phyloP scores from a whole-genome alignment of 2,329 filamentous ascomycete genomes.

The Colletotrichum chlorophyti region DNA sequence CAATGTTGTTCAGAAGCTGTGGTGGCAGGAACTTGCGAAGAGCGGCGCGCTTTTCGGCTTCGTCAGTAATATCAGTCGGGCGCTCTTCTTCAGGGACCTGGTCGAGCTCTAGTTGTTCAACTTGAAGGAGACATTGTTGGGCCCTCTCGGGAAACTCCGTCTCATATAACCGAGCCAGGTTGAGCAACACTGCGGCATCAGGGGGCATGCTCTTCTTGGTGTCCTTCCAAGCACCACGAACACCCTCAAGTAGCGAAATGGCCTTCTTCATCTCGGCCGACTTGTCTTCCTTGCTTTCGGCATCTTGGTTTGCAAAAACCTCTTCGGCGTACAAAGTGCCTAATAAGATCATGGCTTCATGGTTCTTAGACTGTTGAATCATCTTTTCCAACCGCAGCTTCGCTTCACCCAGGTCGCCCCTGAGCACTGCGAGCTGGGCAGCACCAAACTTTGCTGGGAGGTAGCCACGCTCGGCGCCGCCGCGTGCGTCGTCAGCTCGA shows the following conservation, averaged over 20 bases:
- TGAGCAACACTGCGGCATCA: slow-evolving; percentile 88
- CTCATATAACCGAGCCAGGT: slow-evolving; percentile 92
- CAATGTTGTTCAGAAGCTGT: slow-evolving; percentile 95
- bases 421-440: slow-evolving; percentile 86
- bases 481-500: slow-evolving; percentile 88
- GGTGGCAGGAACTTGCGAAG: slow-evolving; percentile 84
- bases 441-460: slow-evolving; percentile 94
- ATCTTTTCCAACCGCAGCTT: slow-evolving; percentile 96
- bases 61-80: slow-evolving; percentile 62
- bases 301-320: slow-evolving; percentile 79
- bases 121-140: slow-evolving; percentile 87
- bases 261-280: slow-evolving; percentile 85
- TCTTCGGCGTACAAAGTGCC: slow-evolving; percentile 95
- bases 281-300: slow-evolving; percentile 84
- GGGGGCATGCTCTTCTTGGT: slow-evolving; percentile 82
- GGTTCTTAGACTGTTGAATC: slow-evolving; percentile 79
- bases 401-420: slow-evolving; percentile 86
- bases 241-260: slow-evolving; percentile 81
- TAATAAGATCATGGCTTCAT: slow-evolving; percentile 91
- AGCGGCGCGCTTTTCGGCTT: slow-evolving; percentile 63
- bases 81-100: slow-evolving; percentile 76
- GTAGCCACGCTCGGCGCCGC: slow-evolving; percentile 88
- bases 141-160: slow-evolving; percentile 86
- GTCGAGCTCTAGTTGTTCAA: slow-evolving; percentile 87
- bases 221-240: slow-evolving; percentile 90